Base-by-base conservation (phyloP, 1,284 basidiomycete species). In the Rhodotorula sp. region DNA sequence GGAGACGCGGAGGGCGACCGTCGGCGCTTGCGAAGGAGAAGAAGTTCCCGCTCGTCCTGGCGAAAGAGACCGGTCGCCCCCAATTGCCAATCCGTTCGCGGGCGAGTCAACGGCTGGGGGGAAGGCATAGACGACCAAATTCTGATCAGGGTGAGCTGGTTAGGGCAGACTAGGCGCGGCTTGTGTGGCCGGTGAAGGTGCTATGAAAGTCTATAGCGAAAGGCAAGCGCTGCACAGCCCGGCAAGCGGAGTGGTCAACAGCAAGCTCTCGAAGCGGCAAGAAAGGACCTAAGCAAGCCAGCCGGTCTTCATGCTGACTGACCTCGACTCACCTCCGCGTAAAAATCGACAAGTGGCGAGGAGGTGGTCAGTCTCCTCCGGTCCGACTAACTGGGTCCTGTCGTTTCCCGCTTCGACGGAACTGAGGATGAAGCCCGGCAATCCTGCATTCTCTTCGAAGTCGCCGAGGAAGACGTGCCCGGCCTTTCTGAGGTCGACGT, bases 391-490 rank as follows among this genome's bases (percentile, higher is more conserved):
- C 42, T 74, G 54, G 44, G 77, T 60, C 49, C 68, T 63, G 54
- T 58, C 56, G 18, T 68, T 67, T 12, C 74, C 76, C 7, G 71
- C 69, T 63, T 77, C 77, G n/a, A 72, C 71, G 17, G 70, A 69
- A 22, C 64, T 71, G 44, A 77, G 61, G 18, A 77, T 56, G 48
- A 75, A 70, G 3, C 77, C 76, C 5, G 72, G 69, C 29, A 78
- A 45, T 0, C 77, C 77, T 2, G 66, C 64, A 42, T 70, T 73
- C 33, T 68, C 60, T 18, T 68, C 54, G 17, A 75, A 20, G 3
- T 72, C 56, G 14, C 68, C 68, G 5, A 77, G 44, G 62, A 77
- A 78, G 62, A 75, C 64, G 30, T 72, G 58, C 4, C 62, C 51
- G n/a, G 77, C 68, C 57, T 75, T 77, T 26, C 70, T 64, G 44